Evolutionary conservation across 176 grass and related monocot genomes (phyloP).

Genomic region (Elaeis guineensis): DNA sequence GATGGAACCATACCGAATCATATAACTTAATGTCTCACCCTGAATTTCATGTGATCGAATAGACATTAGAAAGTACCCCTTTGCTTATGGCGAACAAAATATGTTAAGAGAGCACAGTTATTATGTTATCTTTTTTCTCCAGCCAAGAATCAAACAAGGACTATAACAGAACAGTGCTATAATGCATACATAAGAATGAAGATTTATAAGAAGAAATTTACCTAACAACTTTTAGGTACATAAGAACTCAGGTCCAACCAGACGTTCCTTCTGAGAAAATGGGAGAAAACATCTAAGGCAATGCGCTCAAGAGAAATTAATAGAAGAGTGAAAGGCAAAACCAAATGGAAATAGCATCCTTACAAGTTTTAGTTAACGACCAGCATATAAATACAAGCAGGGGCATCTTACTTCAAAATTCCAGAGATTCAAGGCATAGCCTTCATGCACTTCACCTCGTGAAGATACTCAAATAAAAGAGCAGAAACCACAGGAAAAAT

Average conservation of each 20-base stretch:
- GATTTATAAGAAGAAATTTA: too few relatives aligned
- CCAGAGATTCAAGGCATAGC: slow-evolving; percentile 1
- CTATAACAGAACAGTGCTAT: too few relatives aligned
- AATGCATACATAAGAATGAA: too few relatives aligned
- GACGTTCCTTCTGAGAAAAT: background rate
- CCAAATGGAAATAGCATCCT: slow-evolving; percentile 3
- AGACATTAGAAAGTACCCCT: too few relatives aligned
- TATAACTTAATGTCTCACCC: slow-evolving; percentile 44
- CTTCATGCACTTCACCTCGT: background rate
- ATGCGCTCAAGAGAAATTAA: background rate
- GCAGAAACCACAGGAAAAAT: too few relatives aligned
- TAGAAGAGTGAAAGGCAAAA: background rate
- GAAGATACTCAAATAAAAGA: background rate
- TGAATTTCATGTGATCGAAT: background rate
- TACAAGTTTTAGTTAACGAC: slow-evolving; percentile 5
- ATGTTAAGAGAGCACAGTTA: too few relatives aligned
- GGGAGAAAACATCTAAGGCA: background rate
- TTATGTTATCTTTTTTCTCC: too few relatives aligned
- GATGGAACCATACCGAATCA: slow-evolving; percentile 20
- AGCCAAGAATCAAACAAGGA: too few relatives aligned
- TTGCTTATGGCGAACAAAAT: too few relatives aligned
- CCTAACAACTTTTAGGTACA: too few relatives aligned
- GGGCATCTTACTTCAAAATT: slow-evolving; percentile 5
- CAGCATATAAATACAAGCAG: slow-evolving; percentile 10
- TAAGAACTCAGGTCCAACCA: too few relatives aligned